These are phyloP conservation scores for Annulohypoxylon stygium DNA, from an alignment of 495 filamentous ascomycete genomes.

Conservation along the genomic window DNA sequence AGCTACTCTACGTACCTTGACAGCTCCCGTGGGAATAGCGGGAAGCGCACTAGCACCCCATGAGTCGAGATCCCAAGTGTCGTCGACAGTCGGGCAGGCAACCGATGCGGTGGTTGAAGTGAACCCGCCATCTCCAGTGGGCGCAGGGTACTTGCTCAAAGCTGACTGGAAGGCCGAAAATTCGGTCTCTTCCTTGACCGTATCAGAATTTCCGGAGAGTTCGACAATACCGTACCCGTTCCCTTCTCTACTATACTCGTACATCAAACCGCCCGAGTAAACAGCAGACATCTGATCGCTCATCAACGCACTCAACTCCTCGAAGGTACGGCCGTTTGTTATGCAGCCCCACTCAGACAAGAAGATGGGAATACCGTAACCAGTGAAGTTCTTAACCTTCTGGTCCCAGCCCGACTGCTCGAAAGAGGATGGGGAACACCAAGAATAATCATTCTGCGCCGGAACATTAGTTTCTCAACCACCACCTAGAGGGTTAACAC, in stretches of 20 bases:
- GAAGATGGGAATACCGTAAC: conserved; percentile 94
- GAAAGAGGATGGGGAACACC: conserved; percentile 87
- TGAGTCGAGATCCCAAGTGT: conserved; percentile 76
- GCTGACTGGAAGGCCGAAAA: conserved; percentile 76
- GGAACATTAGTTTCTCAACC: conserved; percentile 18
- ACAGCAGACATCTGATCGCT: conserved; percentile 85
- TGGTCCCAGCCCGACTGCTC: conserved; percentile 83
- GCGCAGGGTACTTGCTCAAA: conserved; percentile 71
- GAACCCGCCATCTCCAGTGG: conserved; percentile 81
- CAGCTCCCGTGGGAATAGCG: conserved; percentile 75
- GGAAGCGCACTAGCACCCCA: conserved; percentile 71
- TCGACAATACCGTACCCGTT: conserved; percentile 83
- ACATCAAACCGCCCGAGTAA: conserved; percentile 96
- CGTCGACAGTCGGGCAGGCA: conserved; percentile 76
- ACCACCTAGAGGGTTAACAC: not conserved
- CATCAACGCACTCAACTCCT: conserved; percentile 86
- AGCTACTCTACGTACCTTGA: conserved; percentile 45
- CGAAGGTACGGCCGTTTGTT: conserved; percentile 81
- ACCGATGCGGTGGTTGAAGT: conserved; percentile 73
- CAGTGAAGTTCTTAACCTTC: conserved; percentile 91
- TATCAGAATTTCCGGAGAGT: conserved; percentile 66
- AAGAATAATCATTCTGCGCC: conserved; percentile 91
- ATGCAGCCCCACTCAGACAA: conserved; percentile 94
- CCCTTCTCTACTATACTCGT: conserved; percentile 89
- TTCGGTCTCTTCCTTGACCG: conserved; percentile 64